Conservation (phyloP, 1,284 basidiomycete species). For the Tilletia indica region DNA sequence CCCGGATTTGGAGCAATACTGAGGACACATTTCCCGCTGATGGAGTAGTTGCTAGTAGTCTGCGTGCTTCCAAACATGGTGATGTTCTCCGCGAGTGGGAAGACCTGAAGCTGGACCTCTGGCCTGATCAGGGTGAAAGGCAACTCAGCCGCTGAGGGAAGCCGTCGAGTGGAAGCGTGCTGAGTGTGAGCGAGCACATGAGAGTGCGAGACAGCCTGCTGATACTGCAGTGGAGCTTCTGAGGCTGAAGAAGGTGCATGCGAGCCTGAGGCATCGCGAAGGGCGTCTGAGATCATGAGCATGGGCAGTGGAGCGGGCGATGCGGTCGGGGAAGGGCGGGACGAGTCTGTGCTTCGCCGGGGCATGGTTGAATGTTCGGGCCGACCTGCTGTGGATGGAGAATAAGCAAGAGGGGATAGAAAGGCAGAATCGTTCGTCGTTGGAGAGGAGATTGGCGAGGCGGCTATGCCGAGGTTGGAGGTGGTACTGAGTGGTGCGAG, state of each 20-base stretch:
- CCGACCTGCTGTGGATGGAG: background rate
- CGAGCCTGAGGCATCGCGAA: background rate
- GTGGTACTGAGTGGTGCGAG: background rate
- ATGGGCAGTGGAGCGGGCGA: conserved; percentile 4
- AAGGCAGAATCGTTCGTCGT: background rate
- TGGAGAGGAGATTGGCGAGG: background rate
- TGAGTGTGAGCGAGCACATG: background rate
- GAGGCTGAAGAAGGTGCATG: background rate
- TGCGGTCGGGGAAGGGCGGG: background rate
- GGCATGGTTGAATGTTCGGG: background rate
- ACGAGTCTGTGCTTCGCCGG: background rate
- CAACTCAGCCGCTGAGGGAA: background rate
- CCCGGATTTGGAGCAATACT: background rate
- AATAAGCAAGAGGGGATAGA: background rate
- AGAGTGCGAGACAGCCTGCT: background rate
- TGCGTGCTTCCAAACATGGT: conserved; percentile 55
- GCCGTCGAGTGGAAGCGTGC: background rate
- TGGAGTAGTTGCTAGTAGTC: conserved; percentile 50
- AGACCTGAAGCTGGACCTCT: background rate
- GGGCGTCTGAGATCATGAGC: conserved; percentile 6
- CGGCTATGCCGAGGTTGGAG: background rate
- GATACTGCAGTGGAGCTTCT: background rate
- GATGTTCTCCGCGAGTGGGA: conserved; percentile 39
- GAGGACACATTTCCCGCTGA: conserved; percentile 17
- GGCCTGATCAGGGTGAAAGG: background rate